Base-by-base conservation (phyloP, 2,329 filamentous ascomycete species). In the Curvularia eragrostidis region DNA sequence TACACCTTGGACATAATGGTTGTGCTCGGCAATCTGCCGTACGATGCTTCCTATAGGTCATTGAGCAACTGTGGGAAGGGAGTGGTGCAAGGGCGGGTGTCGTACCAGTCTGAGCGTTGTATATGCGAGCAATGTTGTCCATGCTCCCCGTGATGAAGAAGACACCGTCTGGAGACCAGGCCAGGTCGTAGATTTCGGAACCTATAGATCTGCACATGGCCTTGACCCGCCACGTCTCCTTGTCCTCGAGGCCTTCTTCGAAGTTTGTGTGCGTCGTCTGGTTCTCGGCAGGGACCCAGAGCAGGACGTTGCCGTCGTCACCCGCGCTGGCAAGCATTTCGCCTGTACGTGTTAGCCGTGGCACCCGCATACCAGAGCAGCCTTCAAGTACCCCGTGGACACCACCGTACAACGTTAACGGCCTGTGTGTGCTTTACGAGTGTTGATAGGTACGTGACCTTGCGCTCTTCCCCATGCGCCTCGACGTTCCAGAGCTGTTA, bases 61-160 rank as follows among this genome's bases (percentile, higher is more conserved):
- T 63, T 70, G 61, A 70, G 59, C 54, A 61, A 43, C 51, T 59
- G 52, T 52, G 34, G 52, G 32, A 38, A 34, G 30, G 12, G 32
- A 36, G 23, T 48, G 54, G 52, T 60, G 58, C 28, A 52, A 32
- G 52, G 41, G 61, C 46, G 56, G 52, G 44, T 48, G 51, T 67
- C 84, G 63, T 82, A 93, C 91, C 94, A 70, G 91, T 95, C 64
- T 91, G 89, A 55, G 93, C 91, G 78, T 96, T 97, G 82, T 97
- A 98, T 69, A 99, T 98, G 58, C 94, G 87, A 57, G 95, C 93
- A 75, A 98, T 89, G 76, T 99, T 99, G 80, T 99, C 95, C 93
- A 99, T 98, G 80, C 95, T 98, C 38, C 95, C 95, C 23, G 96
- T 97, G 69, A 99, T 97, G 81, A 99, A 97, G 80, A 96, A 95